A percentile compares a stretch with the other conserved stretches of the same genome.
phyloP scores from a whole-genome alignment of 768 basidiomycete genomes.

The Suillus luteus region DNA sequence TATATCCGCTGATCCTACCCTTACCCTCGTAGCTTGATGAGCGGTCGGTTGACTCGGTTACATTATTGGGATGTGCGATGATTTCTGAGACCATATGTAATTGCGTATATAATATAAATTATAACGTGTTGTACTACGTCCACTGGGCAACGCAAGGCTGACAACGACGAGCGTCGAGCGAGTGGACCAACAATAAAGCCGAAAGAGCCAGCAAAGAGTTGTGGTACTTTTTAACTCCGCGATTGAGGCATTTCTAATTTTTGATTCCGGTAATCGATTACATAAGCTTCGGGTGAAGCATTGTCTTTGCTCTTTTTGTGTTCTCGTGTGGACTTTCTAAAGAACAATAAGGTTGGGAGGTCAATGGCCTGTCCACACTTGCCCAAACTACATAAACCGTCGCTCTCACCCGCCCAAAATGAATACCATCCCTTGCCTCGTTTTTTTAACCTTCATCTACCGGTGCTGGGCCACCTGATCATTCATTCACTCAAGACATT shows the following conservation, averaged over 20 bases:
- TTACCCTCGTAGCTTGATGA: neutral
- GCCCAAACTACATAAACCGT: slow-evolving; percentile 26
- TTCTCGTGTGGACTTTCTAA: slow-evolving; percentile 10
- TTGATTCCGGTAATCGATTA: slow-evolving; percentile 16
- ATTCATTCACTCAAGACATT: slow-evolving; percentile 21
- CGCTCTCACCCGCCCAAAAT: slow-evolving; percentile 1
- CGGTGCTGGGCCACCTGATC: slow-evolving; percentile 36
- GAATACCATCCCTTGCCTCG: slow-evolving; percentile 14
- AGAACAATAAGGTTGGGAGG: slow-evolving; percentile 33
- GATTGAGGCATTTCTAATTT: neutral
- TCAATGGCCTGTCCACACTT: slow-evolving; percentile 17
- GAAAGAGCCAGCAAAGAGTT: neutral
- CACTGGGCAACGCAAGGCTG: slow-evolving; percentile 1
- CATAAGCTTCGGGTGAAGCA: slow-evolving; percentile 8
- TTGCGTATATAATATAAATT: neutral
- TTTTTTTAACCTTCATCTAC: slow-evolving; percentile 14
- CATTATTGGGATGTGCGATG: neutral
- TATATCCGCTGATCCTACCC: neutral
- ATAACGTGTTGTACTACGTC: neutral
- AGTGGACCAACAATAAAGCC: neutral
- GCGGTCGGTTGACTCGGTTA: neutral
- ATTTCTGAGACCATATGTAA: neutral
- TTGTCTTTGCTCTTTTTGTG: slow-evolving; percentile 17
- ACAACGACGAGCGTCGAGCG: neutral
- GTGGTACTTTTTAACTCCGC: slow-evolving; percentile 15